Percentiles rank a stretch among this genome's conserved stretches.
Evolutionary conservation across 129 eudicot genomes (phyloP).

Genomic region (Artemisia annua): DNA sequence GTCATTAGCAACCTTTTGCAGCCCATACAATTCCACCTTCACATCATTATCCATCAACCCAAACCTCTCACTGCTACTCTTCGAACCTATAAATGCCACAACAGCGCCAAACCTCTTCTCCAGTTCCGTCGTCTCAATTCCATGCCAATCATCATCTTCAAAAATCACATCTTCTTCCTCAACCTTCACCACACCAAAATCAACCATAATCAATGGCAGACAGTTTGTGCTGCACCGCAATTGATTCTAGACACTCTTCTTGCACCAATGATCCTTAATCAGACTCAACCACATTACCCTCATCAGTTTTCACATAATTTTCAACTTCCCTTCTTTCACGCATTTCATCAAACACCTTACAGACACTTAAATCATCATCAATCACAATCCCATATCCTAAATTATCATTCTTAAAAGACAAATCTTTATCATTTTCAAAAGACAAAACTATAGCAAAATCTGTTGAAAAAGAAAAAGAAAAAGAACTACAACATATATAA

Average conservation of each 20-base stretch:
- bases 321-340: slow-evolving; percentile 14
- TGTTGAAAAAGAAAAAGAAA: no score
- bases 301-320: background rate
- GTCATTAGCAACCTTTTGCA: slow-evolving; percentile 68
- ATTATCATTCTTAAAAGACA: no score
- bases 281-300: slow-evolving; percentile 19
- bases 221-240: slow-evolving; percentile 1
- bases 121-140: slow-evolving; percentile 64
- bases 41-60: slow-evolving; percentile 41
- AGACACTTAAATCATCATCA: no score
- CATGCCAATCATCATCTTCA: slow-evolving; percentile 71
- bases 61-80: slow-evolving; percentile 32
- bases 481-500: no score
- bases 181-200: slow-evolving; percentile 25
- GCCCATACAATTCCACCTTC: slow-evolving; percentile 58
- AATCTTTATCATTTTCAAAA: background rate
- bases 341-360: slow-evolving; percentile 30
- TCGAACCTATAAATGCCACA: slow-evolving; percentile 50
- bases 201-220: slow-evolving; percentile 5
- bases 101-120: slow-evolving; percentile 63
- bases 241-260: slow-evolving; percentile 13
- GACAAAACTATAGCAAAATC: no score
- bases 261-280: background rate
- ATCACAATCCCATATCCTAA: slow-evolving; percentile 31
- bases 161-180: slow-evolving; percentile 40